Conservation (phyloP, 139 green algal species). For the Tetradesmus obliquus region DNA sequence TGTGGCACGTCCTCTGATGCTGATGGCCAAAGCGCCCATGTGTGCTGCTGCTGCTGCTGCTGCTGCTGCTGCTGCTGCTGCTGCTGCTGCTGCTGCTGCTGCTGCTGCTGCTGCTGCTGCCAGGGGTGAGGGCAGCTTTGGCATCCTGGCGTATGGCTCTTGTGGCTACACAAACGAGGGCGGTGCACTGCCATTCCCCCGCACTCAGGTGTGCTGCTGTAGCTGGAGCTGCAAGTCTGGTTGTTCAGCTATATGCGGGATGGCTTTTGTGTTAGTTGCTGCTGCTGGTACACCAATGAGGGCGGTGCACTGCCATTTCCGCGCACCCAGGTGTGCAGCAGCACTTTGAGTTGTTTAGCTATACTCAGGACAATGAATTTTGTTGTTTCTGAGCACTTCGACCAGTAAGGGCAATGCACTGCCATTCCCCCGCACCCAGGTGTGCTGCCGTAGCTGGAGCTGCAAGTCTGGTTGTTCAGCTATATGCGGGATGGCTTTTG, state of each 20-base stretch:
- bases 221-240: background rate
- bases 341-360: background rate
- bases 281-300: background rate
- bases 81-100: background rate
- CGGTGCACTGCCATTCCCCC: background rate
- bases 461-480: slow-evolving; percentile 4
- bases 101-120: background rate
- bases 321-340: background rate
- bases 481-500: background rate
- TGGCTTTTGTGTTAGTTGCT: slow-evolving; percentile 13
- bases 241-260: slow-evolving; percentile 11
- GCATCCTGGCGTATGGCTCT: slow-evolving; percentile 51
- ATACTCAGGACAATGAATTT: background rate
- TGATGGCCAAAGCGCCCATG: background rate
- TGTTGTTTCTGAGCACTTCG: background rate
- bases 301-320: too few species aligned
- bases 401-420: background rate
- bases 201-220: background rate
- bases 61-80: background rate
- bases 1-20: too few species aligned
- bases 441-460: background rate
- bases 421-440: background rate
- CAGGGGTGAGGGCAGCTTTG: slow-evolving; percentile 52
- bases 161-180: slow-evolving; percentile 60
- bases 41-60: background rate